Evolutionary conservation across 164 flowering plant genomes (phyloP), one percentile per base, ranked within the genome.

Genomic region (Kingdonia uniflora): DNA sequence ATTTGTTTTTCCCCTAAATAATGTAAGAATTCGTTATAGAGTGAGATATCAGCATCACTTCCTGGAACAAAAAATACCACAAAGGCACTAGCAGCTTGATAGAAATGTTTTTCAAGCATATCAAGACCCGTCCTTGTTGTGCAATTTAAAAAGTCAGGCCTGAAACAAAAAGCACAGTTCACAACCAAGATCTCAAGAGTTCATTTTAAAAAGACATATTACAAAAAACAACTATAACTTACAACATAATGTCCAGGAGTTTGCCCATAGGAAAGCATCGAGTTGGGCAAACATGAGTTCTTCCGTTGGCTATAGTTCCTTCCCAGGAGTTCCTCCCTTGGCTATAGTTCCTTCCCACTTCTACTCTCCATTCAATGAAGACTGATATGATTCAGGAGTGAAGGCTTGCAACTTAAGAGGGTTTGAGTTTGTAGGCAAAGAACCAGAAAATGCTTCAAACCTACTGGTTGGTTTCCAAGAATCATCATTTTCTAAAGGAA

Each of bases 261-360:
- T 80, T 85, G 23, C 96, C 98, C 56, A 91, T 95, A 43, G 95
- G 95, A 74, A 91, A 85, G 80, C 96, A 85, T 12, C 95, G 88
- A 52, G 96, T 96, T 59, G 80, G 98, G 62, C 96, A 91, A 49
- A 91, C n/a, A n/a, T n/a, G n/a, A n/a, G n/a, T n/a, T n/a, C n/a
- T n/a, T n/a, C n/a, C n/a, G n/a, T n/a, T n/a, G n/a, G n/a, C n/a
- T n/a, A n/a, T n/a, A n/a, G n/a, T n/a, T n/a, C n/a, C n/a, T n/a
- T n/a, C n/a, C n/a, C 78, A 42, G 94, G 79, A 65, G 81, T 77
- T 55, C 98, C 98, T 41, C 96, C 95, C 74, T 87, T 91, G 11
- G 95, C 95, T 60, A 91, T 83, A 17, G 81, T 83, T 17, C 98
- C 98, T 67, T 84, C 90, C 98, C 98, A 91, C 63, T 80, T 91